Conservation (phyloP, 1,139 yeast species). For the Komagataea norvegica region DNA sequence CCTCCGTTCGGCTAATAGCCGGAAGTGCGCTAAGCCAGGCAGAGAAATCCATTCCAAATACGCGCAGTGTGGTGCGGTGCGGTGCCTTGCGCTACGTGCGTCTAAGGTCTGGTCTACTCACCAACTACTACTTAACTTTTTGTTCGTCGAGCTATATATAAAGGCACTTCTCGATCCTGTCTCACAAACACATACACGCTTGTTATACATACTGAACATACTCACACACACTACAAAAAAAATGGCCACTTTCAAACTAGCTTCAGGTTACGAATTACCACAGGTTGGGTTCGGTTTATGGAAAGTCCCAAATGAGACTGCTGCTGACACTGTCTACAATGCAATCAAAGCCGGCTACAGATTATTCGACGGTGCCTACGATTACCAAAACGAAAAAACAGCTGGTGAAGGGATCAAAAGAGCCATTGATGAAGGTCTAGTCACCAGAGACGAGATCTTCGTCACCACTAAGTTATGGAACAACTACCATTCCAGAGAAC, state of each 20-base stretch:
- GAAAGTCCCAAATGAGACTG: conserved; percentile 52
- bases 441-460: conserved; percentile 64
- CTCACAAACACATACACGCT: no score
- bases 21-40: no score
- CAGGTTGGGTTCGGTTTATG: conserved; percentile 62
- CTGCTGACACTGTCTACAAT: conserved; percentile 54
- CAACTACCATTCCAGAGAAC: conserved; percentile 51
- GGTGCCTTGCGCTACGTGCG: no score
- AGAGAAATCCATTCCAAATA: no score
- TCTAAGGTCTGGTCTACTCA: no score
- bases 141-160: no score
- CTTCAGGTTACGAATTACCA: conserved; percentile 33
- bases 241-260: conserved; percentile 13
- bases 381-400: conserved; percentile 69
- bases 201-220: no score
- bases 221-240: no score
- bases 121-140: no score
- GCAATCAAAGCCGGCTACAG: conserved; percentile 70
- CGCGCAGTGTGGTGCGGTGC: no score
- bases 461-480: conserved; percentile 82
- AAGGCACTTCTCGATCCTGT: no score
- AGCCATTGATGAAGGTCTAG: conserved; percentile 63
- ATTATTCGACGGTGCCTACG: conserved; percentile 69
- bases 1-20: no score
- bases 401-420: conserved; percentile 61